Conservation (phyloP, 2,329 filamentous ascomycete species). For the Catunica adiposa region DNA sequence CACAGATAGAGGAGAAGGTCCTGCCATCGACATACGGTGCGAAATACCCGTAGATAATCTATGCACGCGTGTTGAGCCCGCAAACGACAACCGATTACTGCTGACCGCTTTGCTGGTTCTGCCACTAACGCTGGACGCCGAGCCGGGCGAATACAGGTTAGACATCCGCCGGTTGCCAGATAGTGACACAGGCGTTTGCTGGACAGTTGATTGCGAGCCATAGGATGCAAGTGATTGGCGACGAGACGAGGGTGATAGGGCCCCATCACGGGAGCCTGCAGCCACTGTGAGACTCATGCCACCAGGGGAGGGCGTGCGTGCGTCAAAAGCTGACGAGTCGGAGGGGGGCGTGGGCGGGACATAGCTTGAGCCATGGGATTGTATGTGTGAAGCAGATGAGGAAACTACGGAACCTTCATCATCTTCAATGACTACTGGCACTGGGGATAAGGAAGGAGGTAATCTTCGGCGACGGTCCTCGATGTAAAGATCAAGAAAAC, state of each 20-base stretch:
- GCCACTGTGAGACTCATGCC: background rate
- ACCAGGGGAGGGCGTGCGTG: background rate
- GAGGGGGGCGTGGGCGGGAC: conserved; percentile 48
- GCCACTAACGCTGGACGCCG: background rate
- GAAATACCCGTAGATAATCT: conserved; percentile 40
- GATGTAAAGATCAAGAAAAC: conserved; percentile 75
- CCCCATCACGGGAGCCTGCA: background rate
- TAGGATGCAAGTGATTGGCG: conserved; percentile 12
- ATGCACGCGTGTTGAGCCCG: conserved; percentile 24
- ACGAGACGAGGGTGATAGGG: conserved; percentile 7
- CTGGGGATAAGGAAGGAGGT: conserved; percentile 2
- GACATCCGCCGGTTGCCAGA: conserved; percentile 31
- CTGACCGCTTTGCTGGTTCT: conserved; percentile 17
- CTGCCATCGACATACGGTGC: conserved; percentile 64
- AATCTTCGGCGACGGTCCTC: conserved; percentile 30
- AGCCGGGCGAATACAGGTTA: conserved; percentile 23
- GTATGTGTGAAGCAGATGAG: background rate
- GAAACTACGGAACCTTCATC: background rate
- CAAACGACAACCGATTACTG: conserved; percentile 24
- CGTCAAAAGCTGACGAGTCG: conserved; percentile 36
- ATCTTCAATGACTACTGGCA: background rate
- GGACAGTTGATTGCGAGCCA: conserved; percentile 29
- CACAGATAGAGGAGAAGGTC: conserved; percentile 39
- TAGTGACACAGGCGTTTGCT: conserved; percentile 19
- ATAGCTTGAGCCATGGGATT: conserved; percentile 17